Percentiles rank a stretch among this genome's conserved stretches.
These are phyloP conservation scores for Thelonectria rubi DNA, from an alignment of 2,329 filamentous ascomycete genomes.

Conservation along the genomic window DNA sequence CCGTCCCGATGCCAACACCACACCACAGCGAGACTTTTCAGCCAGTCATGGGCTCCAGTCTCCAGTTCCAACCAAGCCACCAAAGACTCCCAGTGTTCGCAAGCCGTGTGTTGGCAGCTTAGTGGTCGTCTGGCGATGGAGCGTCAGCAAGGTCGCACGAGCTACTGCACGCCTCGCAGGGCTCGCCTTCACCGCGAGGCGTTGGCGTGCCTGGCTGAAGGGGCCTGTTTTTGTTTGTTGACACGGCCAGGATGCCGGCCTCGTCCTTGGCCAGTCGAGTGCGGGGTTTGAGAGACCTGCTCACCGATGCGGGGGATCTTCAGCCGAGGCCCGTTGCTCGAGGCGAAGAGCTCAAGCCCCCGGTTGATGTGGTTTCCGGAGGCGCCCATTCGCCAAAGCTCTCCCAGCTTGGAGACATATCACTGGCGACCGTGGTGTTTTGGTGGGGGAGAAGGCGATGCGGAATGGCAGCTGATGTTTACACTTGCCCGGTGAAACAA, in stretches of 20 bases:
- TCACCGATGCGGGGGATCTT: conserved; percentile 33
- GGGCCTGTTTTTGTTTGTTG: conserved; percentile 20
- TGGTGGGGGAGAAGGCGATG: neutral
- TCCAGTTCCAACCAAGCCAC: too few species aligned
- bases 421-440: neutral
- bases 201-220: conserved; percentile 1
- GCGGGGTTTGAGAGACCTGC: conserved; percentile 22
- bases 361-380: conserved; percentile 6
- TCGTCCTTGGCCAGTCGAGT: conserved; percentile 15
- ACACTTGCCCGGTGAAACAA: neutral
- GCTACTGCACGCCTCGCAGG: conserved; percentile 31
- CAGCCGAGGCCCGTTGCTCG: neutral
- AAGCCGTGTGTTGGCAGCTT: conserved; percentile 40
- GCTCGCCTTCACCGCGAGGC: conserved; percentile 15
- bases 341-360: conserved; percentile 5
- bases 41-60: conserved; percentile 5
- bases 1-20: conserved; percentile 1
- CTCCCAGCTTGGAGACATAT: neutral
- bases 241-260: conserved; percentile 23
- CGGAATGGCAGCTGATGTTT: conserved; percentile 7
- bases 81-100: conserved; percentile 20
- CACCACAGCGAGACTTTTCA: conserved; percentile 1
- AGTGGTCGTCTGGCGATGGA: conserved; percentile 29
- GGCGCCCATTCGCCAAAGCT: conserved; percentile 29
- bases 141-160: conserved; percentile 31